Evolutionary conservation across 768 basidiomycete genomes (phyloP).

Genomic region (Cystofilobasidium capitatum): DNA sequence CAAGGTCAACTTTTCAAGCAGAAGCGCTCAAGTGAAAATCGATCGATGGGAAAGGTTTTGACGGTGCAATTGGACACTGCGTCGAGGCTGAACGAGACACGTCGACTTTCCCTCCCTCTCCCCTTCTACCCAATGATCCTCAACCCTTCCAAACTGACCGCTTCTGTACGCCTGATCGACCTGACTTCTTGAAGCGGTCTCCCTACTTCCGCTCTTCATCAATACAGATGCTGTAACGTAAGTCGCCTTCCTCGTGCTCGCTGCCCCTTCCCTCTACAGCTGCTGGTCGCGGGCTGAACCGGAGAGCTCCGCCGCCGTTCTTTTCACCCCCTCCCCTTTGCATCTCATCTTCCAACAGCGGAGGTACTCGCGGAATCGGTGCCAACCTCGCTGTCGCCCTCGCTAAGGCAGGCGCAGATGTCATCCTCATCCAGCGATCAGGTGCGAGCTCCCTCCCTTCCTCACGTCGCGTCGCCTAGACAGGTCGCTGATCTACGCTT

Average conservation of each 20-base stretch:
- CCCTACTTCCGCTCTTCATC: slow-evolving; percentile 58
- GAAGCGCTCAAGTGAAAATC: no score
- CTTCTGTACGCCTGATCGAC: no score
- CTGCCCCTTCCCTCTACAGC: no score
- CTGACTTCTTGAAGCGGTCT: no score
- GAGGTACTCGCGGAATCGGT: slow-evolving; percentile 41
- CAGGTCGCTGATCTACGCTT: not conserved
- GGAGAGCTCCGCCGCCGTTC: not conserved
- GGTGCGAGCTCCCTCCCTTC: not conserved
- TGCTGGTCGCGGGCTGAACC: not conserved
- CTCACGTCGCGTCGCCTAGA: not conserved
- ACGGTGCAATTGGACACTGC: no score
- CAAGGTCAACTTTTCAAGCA: not conserved
- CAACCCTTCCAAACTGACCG: no score
- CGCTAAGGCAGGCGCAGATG: slow-evolving; percentile 42
- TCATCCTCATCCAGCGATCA: slow-evolving; percentile 38
- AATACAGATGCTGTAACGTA: slow-evolving; percentile 63
- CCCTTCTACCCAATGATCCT: no score
- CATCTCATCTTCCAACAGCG: slow-evolving; percentile 20
- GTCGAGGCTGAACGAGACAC: no score
- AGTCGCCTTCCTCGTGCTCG: slow-evolving; percentile 15
- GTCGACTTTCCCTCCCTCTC: no score
- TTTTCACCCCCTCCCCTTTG: not conserved
- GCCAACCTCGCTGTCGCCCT: slow-evolving; percentile 39
- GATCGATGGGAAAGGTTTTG: no score